Conservation (phyloP, 2,329 filamentous ascomycete genomes). For the Didymosphaeria variabile region DNA sequence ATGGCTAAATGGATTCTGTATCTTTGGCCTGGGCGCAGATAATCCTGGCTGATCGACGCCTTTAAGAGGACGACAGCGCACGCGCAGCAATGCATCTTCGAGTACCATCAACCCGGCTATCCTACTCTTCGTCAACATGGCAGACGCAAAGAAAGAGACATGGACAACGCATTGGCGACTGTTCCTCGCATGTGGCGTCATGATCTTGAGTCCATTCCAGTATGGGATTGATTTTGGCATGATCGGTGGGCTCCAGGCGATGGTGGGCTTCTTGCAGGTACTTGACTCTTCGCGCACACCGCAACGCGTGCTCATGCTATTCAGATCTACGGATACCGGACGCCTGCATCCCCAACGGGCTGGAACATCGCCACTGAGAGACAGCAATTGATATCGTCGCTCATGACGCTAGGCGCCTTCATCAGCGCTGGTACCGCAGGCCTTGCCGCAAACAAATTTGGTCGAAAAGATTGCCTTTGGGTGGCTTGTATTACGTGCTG, state of each 20-base stretch:
- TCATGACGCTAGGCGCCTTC: conserved; percentile 59
- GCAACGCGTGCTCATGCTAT: conserved; percentile 8
- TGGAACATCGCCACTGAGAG: conserved; percentile 55
- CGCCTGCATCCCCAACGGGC: conserved; percentile 44
- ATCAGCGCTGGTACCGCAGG: conserved; percentile 53
- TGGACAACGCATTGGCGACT: conserved; percentile 55
- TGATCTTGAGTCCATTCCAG: conserved; percentile 62
- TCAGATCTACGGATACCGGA: conserved; percentile 43
- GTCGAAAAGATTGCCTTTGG: conserved; percentile 57
- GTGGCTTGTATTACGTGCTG: conserved; percentile 60
- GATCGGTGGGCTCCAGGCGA: conserved; percentile 62
- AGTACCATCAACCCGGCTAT: background rate
- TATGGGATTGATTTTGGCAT: conserved; percentile 64
- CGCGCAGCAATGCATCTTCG: background rate
- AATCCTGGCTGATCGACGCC: conserved; percentile 23
- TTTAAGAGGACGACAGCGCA: conserved; percentile 9
- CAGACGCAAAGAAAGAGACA: conserved; percentile 28
- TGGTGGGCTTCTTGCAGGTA: conserved; percentile 60
- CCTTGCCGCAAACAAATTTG: conserved; percentile 52
- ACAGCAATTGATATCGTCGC: conserved; percentile 57
- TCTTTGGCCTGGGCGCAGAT: conserved; percentile 29
- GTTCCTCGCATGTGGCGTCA: conserved; percentile 59
- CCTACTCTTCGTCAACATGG: conserved; percentile 25
- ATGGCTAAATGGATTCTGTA: conserved; percentile 35
- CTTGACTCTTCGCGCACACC: background rate